Conservation (phyloP, 2,329 filamentous ascomycete species). For the Trichoderma harzianum region DNA sequence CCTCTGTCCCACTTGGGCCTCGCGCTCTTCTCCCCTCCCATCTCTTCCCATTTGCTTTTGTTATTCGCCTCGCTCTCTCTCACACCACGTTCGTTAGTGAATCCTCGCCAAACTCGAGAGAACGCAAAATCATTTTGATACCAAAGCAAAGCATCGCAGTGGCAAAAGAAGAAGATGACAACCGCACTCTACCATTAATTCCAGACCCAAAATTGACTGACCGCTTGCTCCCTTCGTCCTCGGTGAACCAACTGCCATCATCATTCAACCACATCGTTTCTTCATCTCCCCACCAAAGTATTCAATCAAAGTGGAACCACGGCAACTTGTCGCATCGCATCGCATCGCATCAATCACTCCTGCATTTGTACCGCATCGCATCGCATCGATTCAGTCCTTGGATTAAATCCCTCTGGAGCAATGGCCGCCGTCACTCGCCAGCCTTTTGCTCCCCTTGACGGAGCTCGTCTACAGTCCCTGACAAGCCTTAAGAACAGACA, state of each 20-base stretch:
- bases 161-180: background rate
- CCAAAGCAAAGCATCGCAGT: background rate
- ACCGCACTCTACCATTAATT: background rate
- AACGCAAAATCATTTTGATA: background rate
- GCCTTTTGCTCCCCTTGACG: constrained; percentile 72
- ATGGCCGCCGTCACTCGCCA: constrained; percentile 62
- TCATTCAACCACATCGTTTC: background rate
- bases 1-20: constrained; percentile 8
- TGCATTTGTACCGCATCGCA: background rate
- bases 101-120: background rate
- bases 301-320: background rate
- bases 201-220: constrained; percentile 2
- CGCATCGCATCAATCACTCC: background rate
- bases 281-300: background rate
- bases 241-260: constrained; percentile 10
- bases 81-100: background rate
- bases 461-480: constrained; percentile 65
- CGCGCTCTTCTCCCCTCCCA: constrained; percentile 8
- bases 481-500: constrained; percentile 77
- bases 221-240: constrained; percentile 6
- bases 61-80: background rate
- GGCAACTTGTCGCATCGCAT: background rate
- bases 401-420: constrained; percentile 12
- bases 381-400: background rate
- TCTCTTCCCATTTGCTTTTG: constrained; percentile 3